phyloP scores from a whole-genome alignment of 495 filamentous ascomycete genomes.

The Saxispiralis lemnorum region DNA sequence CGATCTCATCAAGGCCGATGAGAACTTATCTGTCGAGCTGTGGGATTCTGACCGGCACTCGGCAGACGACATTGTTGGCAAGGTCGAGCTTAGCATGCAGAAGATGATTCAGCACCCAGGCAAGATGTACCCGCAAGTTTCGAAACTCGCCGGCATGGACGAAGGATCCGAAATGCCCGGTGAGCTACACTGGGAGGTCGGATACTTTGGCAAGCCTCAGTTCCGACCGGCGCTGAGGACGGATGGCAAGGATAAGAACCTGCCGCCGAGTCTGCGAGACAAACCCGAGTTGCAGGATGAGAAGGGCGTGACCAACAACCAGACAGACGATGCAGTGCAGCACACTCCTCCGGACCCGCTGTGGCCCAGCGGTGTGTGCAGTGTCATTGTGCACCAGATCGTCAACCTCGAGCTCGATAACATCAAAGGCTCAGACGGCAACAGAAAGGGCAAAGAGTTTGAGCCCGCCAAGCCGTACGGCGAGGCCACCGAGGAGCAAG shows the following conservation, averaged over 20 bases:
- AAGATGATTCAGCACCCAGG: slow-evolving; percentile 88
- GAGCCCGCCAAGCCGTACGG: slow-evolving; percentile 80
- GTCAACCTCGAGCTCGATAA: slow-evolving; percentile 82
- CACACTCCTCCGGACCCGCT: slow-evolving; percentile 86
- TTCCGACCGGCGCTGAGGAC: slow-evolving; percentile 67
- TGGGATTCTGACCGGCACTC: slow-evolving; percentile 85
- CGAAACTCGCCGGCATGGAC: slow-evolving; percentile 61
- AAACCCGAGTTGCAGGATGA: slow-evolving; percentile 72
- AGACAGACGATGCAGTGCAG: slow-evolving; percentile 63
- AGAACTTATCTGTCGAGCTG: slow-evolving; percentile 80
- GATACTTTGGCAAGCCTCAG: slow-evolving; percentile 77
- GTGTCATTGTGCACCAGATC: slow-evolving; percentile 78
- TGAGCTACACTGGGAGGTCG: slow-evolving; percentile 87
- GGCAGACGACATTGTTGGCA: slow-evolving; percentile 86
- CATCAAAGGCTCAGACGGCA: slow-evolving; percentile 51
- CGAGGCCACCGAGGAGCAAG: slow-evolving; percentile 63
- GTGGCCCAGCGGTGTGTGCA: slow-evolving; percentile 77
- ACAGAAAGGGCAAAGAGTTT: slow-evolving; percentile 63
- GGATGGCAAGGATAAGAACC: slow-evolving; percentile 61
- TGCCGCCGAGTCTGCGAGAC: slow-evolving; percentile 55
- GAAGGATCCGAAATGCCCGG: slow-evolving; percentile 80
- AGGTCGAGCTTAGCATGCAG: slow-evolving; percentile 80
- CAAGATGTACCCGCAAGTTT: slow-evolving; percentile 82
- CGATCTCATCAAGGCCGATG: slow-evolving; percentile 78
- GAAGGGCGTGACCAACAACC: slow-evolving; percentile 58